These are phyloP conservation scores for Dalbergia oliveri DNA, from an alignment of 306 rosid species.

Conservation along the genomic window DNA sequence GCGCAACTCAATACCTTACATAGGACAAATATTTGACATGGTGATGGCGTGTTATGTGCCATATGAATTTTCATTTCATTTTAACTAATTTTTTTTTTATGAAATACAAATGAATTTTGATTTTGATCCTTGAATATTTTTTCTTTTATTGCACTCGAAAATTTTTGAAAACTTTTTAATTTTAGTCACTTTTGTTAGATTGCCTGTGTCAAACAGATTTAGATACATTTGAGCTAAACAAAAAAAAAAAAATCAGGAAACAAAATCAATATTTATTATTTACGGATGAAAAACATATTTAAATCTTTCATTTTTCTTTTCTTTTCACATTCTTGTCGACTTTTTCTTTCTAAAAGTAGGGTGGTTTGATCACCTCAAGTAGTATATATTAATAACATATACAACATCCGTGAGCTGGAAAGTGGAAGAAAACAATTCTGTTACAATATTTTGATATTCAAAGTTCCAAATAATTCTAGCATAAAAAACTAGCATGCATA, in stretches of 20 bases:
- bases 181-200: too few relatives aligned
- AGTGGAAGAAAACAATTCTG: background rate
- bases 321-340: background rate
- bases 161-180: too few relatives aligned
- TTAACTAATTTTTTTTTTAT: too few relatives aligned
- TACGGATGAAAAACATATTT: background rate
- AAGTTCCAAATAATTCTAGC: background rate
- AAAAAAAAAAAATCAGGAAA: too few relatives aligned
- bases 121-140: too few relatives aligned
- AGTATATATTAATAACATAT: background rate
- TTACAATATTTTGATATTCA: background rate
- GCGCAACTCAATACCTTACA: too few relatives aligned
- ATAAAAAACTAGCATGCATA: background rate
- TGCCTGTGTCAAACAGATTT: too few relatives aligned
- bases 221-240: too few relatives aligned
- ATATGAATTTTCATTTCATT: too few relatives aligned
- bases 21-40: constrained; percentile 44
- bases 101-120: too few relatives aligned
- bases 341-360: constrained; percentile 12
- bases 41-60: constrained; percentile 9
- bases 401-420: background rate
- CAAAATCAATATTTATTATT: too few relatives aligned
- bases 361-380: background rate
- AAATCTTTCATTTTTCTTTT: background rate
- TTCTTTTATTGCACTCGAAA: too few relatives aligned